Evolutionary conservation across 495 filamentous ascomycete genomes (phyloP).

Genomic region (Amorphotheca resinae): DNA sequence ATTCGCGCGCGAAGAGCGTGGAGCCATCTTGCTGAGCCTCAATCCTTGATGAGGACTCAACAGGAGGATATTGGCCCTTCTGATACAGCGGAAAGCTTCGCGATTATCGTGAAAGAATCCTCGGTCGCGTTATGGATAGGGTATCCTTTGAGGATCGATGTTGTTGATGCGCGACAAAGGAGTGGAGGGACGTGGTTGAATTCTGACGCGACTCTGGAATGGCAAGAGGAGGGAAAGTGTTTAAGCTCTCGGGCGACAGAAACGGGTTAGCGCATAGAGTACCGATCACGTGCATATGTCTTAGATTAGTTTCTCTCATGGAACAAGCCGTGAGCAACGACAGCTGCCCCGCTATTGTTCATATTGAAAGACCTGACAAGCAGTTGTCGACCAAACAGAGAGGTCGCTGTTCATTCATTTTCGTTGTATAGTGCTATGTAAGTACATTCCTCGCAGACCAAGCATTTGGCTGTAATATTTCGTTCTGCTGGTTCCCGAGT

Average conservation of each 20-base stretch:
- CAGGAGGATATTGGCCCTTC: conserved; percentile 1
- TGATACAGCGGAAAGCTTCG: conserved; percentile 1
- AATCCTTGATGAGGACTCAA: neutral
- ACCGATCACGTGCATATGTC: neutral
- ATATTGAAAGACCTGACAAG: no score
- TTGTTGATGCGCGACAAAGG: conserved; percentile 8
- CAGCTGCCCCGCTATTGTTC: no score
- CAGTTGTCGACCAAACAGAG: no score
- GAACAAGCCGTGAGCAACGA: no score
- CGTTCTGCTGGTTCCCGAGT: no score
- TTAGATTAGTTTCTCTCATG: no score
- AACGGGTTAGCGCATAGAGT: neutral
- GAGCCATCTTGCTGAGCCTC: conserved; percentile 41
- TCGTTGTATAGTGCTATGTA: no score
- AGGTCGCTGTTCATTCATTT: no score
- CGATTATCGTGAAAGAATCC: neutral
- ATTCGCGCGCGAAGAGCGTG: conserved; percentile 35
- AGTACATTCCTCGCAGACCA: no score
- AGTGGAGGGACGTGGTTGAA: neutral
- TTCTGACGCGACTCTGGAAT: conserved; percentile 5
- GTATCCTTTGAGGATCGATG: neutral
- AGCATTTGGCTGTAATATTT: no score
- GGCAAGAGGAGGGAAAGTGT: neutral
- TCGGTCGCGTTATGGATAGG: conserved; percentile 16
- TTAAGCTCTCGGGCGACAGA: neutral